Evolutionary conservation across 225 moss, liverwort and hornwort species (phyloP).

Genomic region (Physcomitrellopsis africana): DNA sequence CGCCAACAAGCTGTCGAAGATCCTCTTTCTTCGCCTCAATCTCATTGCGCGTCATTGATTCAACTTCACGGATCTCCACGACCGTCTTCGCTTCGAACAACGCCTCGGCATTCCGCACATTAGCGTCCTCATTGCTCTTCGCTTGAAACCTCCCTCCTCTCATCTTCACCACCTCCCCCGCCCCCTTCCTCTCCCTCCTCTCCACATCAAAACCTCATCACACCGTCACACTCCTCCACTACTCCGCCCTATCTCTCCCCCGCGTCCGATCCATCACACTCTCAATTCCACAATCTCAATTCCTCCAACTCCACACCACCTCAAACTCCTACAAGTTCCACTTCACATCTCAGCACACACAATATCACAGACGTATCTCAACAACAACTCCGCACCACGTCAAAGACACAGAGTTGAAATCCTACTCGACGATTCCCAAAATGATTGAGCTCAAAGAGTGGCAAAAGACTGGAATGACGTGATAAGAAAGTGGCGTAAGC

Average conservation of each 20-base stretch:
- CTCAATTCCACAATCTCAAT: neutral
- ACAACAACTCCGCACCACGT: too few relatives aligned
- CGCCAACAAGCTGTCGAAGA: conserved; percentile 80
- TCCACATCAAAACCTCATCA: neutral
- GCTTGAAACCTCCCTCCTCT: conserved; percentile 82
- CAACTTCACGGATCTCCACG: conserved; percentile 78
- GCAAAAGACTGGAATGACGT: too few relatives aligned
- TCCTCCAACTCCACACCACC: too few relatives aligned
- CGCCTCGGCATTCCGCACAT: conserved; percentile 72
- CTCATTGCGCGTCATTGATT: conserved; percentile 64
- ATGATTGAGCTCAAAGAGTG: too few relatives aligned
- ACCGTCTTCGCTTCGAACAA: conserved; percentile 72
- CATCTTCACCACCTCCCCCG: conserved; percentile 40
- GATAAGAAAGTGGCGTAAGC: too few relatives aligned
- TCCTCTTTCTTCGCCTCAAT: conserved; percentile 85
- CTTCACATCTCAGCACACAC: too few relatives aligned
- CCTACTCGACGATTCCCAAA: too few relatives aligned
- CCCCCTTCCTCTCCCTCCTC: neutral
- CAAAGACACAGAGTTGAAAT: too few relatives aligned
- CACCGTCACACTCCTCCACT: neutral
- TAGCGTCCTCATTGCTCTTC: conserved; percentile 65
- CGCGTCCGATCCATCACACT: neutral
- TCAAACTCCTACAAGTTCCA: too few relatives aligned
- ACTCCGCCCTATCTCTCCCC: neutral
- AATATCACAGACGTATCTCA: too few relatives aligned